Evolutionary conservation across 2,329 filamentous ascomycete genomes (phyloP).

Genomic region (Colletotrichum spinosum): DNA sequence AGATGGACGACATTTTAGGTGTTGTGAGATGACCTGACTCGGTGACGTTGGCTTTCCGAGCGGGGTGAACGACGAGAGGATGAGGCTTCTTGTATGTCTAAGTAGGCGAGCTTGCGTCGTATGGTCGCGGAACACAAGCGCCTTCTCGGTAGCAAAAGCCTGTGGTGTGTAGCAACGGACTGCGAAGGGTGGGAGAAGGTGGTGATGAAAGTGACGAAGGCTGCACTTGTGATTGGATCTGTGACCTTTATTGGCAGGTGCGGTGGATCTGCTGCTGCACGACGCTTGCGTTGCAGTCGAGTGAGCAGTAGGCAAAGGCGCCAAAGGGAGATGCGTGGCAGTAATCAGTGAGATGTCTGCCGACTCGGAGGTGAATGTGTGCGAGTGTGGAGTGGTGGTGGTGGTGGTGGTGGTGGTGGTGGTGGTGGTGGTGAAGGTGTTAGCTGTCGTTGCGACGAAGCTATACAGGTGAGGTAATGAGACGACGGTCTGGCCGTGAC

Average conservation of each 20-base stretch:
- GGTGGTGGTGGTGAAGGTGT: neutral
- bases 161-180: conserved; percentile 13
- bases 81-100: neutral
- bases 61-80: neutral
- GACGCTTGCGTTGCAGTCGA: conserved; percentile 38
- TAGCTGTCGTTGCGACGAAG: conserved; percentile 1
- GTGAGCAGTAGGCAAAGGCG: conserved; percentile 16
- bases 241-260: conserved; percentile 30
- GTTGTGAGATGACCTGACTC: conserved; percentile 4
- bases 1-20: conserved; percentile 66
- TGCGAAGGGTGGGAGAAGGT: conserved; percentile 28
- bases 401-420: neutral
- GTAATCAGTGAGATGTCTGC: conserved; percentile 18
- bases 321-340: conserved; percentile 4
- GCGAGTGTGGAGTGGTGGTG: conserved; percentile 13
- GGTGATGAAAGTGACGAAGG: conserved; percentile 16
- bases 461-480: conserved; percentile 15
- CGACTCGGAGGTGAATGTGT: conserved; percentile 10
- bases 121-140: conserved; percentile 22
- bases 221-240: conserved; percentile 34
- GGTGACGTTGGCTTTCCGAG: neutral
- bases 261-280: conserved; percentile 31
- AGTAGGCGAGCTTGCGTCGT: conserved; percentile 19
- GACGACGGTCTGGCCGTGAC: conserved; percentile 26
- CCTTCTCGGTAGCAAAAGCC: conserved; percentile 22